Evolutionary conservation across 1,284 basidiomycete species (phyloP), one percentile per base, ranked within the genome.

Genomic region (Coniferiporia sulphurascens): DNA sequence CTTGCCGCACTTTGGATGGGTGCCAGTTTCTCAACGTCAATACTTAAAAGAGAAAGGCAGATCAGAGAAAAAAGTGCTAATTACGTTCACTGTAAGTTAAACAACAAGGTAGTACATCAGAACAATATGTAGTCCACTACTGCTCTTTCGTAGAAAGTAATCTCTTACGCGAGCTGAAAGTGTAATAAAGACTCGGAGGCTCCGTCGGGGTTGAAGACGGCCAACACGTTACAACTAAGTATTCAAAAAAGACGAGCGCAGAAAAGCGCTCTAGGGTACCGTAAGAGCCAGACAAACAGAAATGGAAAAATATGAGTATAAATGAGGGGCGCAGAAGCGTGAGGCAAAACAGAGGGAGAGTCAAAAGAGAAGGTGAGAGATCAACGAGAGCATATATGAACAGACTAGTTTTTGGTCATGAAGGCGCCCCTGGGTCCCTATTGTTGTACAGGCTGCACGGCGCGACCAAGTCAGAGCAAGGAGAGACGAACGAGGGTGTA

Each of bases 61-160:
- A 41, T 41, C 9, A 12, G 38, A 6, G 36, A 3, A 48, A 10
- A 27, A 13, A 32, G 10, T 15, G n/a, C 12, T 32, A 36, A 57
- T 52, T 57, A 51, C 45, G 36, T 57, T 27, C 36, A 52, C 38
- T 57, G 44, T 57, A 50, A 19, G 36, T 7, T 50, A 50, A 55
- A 41, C 9, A 10, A 41, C 38, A 10, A 19, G 38, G 32, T 41
- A 51, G 49, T 41, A 27, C 22, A 21, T 13, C 35, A 46, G 35
- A 56, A 44, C 8, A 41, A 49, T 22, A 13, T 46, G 35, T 41
- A 8, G 38, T 12, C 38, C 7, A 41, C 7, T 12, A 12, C 38
- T 41, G 38, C 7, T 4, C 38, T 15, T 15, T 41, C 38, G 15
- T 15, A 41, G 15, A 10, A 41, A 8, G 7, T 41, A 15, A 41